These are phyloP conservation scores for Eucalyptus microcorys DNA, from an alignment of 345 rosid species.

Conservation along the genomic window DNA sequence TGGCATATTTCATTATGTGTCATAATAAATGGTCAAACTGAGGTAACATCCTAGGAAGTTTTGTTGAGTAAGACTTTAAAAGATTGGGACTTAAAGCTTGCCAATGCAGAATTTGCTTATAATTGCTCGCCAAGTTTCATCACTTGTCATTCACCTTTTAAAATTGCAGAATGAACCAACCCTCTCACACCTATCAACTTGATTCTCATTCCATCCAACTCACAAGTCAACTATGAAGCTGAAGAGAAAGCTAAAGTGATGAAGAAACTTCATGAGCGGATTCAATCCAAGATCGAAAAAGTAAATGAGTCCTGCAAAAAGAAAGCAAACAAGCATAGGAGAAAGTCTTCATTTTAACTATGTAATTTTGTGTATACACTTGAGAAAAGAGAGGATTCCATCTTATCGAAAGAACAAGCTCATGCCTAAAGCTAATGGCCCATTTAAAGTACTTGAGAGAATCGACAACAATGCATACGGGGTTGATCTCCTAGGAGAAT, in stretches of 20 bases:
- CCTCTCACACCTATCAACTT: not conserved
- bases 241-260: not conserved
- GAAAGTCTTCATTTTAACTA: not conserved
- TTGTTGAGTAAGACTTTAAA: not conserved
- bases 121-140: not conserved
- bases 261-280: not conserved
- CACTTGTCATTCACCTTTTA: not conserved
- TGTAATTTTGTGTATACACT: not conserved
- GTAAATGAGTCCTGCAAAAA: not conserved
- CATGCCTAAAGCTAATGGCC: not conserved
- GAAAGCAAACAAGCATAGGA: not conserved
- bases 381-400: not conserved
- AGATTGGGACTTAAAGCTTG: not conserved
- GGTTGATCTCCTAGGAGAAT: not conserved
- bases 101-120: not conserved
- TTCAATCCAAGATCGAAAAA: not conserved
- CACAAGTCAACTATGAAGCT: not conserved
- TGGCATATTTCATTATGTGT: not conserved
- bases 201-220: not conserved
- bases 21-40: not conserved
- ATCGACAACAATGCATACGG: rapidly evolving
- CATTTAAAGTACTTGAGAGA: not conserved
- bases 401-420: not conserved
- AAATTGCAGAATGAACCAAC: not conserved
- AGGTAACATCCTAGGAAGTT: not conserved